Base-by-base conservation (phyloP, 140 eudicot genomes). In the Anethum foeniculum region DNA sequence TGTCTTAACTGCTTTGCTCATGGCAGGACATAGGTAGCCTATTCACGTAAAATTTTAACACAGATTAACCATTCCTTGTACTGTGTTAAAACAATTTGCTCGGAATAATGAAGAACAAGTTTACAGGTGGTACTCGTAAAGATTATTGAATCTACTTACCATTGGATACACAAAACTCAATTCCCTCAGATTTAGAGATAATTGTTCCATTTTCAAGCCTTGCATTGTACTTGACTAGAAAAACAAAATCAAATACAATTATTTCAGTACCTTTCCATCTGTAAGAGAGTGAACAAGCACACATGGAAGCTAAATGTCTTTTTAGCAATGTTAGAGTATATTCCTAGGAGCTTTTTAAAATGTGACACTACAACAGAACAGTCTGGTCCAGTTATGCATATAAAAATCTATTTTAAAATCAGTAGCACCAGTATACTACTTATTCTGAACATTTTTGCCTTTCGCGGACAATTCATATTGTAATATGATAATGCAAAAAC, bases 21-120 rank as follows among this genome's bases (percentile, higher is more conserved):
- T 77, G 46, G 97, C 97, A 72, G 96, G 94, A 90, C 96, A 93
- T 27, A 92, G 82, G 80, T 84, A 79, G 76, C 91, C 93, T 90
- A 72, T 25, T 75, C 4, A 7, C 13, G 15, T 44, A 12, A 47
- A 38, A 0, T 36, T 46, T 3, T 15, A 5, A 27, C 62, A 43
- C 21, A 23, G 49, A 27, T 72, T 39, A 21, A 25, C 18, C 23
- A 23, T 41, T 6, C 54, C 21, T 21, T 32, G 43, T 36, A 30
- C 43, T 10, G 13, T 28, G 46, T 28, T 28, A 15, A 69, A 34
- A 7, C 74, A 67, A 12, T 67, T n/a, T 32, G 47, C 30, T 38
- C n/a, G 25, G 12, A 38, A 34, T 36, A 4, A 36, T 14, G 11
- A 71, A 30, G 47, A 71, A 71, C 28, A 16, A 13, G 23, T 18